A percentile compares a stretch with the other conserved stretches of the same genome.
These are phyloP conservation scores for Rosa persica DNA, from an alignment of 306 rosid species.

Conservation along the genomic window DNA sequence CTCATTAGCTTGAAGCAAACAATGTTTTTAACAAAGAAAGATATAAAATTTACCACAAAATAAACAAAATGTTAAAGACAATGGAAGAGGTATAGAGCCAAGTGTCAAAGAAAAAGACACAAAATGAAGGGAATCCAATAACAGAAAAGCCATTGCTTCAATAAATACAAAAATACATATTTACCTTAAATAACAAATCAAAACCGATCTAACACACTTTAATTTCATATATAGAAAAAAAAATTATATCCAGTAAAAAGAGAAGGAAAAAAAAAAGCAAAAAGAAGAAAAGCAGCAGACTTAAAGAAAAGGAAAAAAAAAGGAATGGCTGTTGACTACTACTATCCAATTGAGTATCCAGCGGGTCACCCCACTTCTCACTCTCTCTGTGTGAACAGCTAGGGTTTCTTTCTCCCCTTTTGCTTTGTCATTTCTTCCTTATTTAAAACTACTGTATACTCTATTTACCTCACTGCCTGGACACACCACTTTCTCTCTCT, in stretches of 20 bases:
- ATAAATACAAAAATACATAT: neutral
- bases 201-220: neutral
- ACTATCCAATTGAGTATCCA: no score
- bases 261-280: neutral
- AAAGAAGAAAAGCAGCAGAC: constrained; percentile 12
- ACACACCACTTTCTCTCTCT: constrained; percentile 21
- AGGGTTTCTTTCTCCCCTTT: constrained; percentile 32
- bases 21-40: no score
- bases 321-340: constrained; percentile 29
- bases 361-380: constrained; percentile 2
- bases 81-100: neutral
- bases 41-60: neutral
- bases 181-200: neutral
- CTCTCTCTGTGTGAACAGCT: constrained; percentile 29
- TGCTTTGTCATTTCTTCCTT: constrained; percentile 1
- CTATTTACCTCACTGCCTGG: constrained; percentile 36
- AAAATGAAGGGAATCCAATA: neutral
- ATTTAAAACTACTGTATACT: neutral
- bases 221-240: neutral
- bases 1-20: neutral
- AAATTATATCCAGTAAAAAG: neutral
- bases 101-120: neutral
- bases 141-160: neutral
- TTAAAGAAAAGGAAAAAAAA: neutral
- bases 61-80: neutral